Percentiles rank a stretch among this genome's conserved stretches.
phyloP scores from a whole-genome alignment of 2,329 filamentous ascomycete genomes.

The Aureobasidium sp. region DNA sequence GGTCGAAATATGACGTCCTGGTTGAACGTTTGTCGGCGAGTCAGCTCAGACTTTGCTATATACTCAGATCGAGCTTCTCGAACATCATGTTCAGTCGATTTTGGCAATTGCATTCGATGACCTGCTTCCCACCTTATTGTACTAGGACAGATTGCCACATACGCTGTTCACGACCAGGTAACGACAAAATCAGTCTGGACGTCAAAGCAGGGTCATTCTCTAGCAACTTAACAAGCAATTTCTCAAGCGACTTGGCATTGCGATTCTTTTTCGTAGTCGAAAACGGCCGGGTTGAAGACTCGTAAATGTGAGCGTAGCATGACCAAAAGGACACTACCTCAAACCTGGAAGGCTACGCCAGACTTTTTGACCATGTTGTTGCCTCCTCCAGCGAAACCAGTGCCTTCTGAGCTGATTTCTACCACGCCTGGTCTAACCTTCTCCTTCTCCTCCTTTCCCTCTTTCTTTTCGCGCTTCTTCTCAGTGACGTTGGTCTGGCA shows the following conservation, averaged over 20 bases:
- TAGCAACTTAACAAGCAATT: neutral
- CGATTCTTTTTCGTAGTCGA: neutral
- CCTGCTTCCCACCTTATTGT: neutral
- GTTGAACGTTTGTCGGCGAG: neutral
- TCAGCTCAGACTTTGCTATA: neutral
- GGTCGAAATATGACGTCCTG: neutral
- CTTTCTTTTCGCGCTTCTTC: conserved; percentile 25
- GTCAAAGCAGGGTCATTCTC: neutral
- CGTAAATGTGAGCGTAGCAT: neutral
- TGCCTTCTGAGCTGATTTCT: conserved; percentile 76
- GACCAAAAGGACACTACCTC: neutral
- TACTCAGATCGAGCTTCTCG: too few species aligned
- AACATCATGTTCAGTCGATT: too few species aligned
- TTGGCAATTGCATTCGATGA: neutral
- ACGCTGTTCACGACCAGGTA: neutral
- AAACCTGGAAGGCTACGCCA: conserved; percentile 79
- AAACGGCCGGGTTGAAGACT: neutral
- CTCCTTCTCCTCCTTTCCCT: conserved; percentile 42
- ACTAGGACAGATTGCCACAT: neutral
- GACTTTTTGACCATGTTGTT: conserved; percentile 71
- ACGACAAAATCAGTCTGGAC: neutral
- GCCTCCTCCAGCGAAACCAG: conserved; percentile 85
- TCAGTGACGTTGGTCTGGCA: conserved; percentile 70
- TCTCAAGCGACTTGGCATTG: conserved; percentile 2
- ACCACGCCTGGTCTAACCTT: conserved; percentile 65